Conservation (phyloP, 2,329 filamentous ascomycete genomes). For the Colletotrichum australisinense region DNA sequence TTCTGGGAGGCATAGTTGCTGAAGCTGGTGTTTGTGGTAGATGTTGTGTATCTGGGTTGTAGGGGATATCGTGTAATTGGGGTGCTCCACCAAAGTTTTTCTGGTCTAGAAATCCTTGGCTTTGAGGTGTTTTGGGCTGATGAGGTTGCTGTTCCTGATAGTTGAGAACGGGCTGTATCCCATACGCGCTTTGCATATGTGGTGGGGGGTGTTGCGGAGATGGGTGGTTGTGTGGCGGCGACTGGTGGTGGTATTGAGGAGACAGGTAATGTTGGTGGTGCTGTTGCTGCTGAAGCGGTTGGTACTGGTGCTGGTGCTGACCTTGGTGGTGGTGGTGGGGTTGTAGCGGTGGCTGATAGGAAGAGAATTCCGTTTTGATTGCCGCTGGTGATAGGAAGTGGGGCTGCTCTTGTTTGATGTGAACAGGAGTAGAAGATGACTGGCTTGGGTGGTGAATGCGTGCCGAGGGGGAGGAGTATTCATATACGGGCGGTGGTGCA, state of each 20-base stretch:
- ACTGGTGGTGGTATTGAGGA: constrained; percentile 39
- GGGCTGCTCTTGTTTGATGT: constrained; percentile 36
- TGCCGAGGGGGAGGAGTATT: constrained; percentile 33
- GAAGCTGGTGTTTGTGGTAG: constrained; percentile 35
- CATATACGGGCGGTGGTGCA: constrained; percentile 34
- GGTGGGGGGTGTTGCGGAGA: constrained; percentile 36
- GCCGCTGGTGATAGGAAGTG: constrained; percentile 36
- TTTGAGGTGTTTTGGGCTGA: constrained; percentile 25
- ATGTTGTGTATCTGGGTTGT: constrained; percentile 25
- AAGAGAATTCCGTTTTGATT: constrained; percentile 30
- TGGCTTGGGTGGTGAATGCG: constrained; percentile 34
- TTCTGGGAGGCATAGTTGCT: constrained; percentile 52
- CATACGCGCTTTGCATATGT: constrained; percentile 23
- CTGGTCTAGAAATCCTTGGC: constrained; percentile 24
- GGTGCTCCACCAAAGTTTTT: constrained; percentile 13
- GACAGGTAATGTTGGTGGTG: constrained; percentile 39
- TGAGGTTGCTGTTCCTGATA: constrained; percentile 29
- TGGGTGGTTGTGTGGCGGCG: constrained; percentile 38
- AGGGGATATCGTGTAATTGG: constrained; percentile 31
- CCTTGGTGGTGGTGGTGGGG: constrained; percentile 45
- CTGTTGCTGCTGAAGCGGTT: constrained; percentile 45
- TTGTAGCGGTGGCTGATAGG: constrained; percentile 36
- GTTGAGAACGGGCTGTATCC: constrained; percentile 19
- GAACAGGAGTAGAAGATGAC: constrained; percentile 34
- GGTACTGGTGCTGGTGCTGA: constrained; percentile 42